Evolutionary conservation across 2,329 filamentous ascomycete species (phyloP), one percentile per base, ranked within the genome.

Genomic region (Arthrobotrys sinensis): DNA sequence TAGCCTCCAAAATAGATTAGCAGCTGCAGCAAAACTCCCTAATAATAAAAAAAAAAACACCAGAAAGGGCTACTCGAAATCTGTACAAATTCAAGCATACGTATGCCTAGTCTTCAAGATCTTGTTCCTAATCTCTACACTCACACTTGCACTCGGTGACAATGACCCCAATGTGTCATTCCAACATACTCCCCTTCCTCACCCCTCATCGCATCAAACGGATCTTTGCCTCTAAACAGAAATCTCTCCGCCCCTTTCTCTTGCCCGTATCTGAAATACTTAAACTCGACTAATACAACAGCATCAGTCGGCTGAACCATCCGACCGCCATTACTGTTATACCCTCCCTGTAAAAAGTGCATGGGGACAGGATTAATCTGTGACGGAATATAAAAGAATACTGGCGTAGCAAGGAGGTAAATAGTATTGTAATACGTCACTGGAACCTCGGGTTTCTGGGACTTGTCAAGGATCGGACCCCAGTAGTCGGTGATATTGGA

Each of bases 161-260:
- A 68, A 48, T 57, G 52, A 10, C 34, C 65, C 48, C 52, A 38
- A 57, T 57, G 46, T 11, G 40, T 40, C 65, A 68, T 52, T 4
- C 48, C 65, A 0, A 45, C 19, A 46, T 38, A 68, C 24, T 55
- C 46, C 50, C 34, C 40, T 21, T 52, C 65, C n/a, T 55, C 34
- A 5, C 45, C 64, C 10, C 32, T 24, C 19, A 46, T 43, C 1
- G 50, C 48, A 24, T 55, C 64, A 34, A 43, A 67, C 36, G 64
- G 64, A 10, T 57, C 50, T 4, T 46, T 55, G 3, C 48, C 65
- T 32, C 65, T 34, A 48, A 68, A 68, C 12, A 57, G 24, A 24
- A 68, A 60, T 24, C 50, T 48, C 16, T 68, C 34, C 21, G 14
- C 10, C 4, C 48, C 50, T n/a, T 46, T 46, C 34, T 40, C 50